Percentiles rank a stretch among this genome's conserved stretches.
phyloP scores from a whole-genome alignment of 2,329 filamentous ascomycete species.

The Lasiodiplodia citricola region DNA sequence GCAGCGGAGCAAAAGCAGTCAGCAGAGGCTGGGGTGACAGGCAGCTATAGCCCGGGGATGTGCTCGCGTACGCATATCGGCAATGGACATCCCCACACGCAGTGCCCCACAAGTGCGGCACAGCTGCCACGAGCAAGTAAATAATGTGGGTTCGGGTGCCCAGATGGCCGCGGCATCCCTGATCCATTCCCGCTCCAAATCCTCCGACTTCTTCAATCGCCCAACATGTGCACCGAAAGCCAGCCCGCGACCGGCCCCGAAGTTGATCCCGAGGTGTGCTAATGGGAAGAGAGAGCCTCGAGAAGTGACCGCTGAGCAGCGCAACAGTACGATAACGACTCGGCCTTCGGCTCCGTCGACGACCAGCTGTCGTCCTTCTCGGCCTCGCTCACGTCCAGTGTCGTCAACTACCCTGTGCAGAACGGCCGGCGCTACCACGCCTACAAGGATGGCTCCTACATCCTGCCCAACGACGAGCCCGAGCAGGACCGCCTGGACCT shows the following conservation, averaged over 20 bases:
- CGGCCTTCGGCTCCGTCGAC: constrained; percentile 28
- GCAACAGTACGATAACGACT: not conserved
- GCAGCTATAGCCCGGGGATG: not conserved
- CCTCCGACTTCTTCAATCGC: not conserved
- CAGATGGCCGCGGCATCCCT: not conserved
- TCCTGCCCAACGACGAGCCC: constrained; percentile 38
- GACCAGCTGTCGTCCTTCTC: constrained; percentile 29
- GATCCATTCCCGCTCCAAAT: not conserved
- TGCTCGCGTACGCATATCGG: not conserved
- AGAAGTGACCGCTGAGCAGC: too few species aligned
- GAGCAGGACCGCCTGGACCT: constrained; percentile 42
- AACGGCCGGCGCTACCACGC: constrained; percentile 38
- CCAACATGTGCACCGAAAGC: not conserved
- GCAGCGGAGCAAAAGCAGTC: not conserved
- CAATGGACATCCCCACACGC: not conserved
- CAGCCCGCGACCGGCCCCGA: not conserved
- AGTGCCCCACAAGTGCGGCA: not conserved
- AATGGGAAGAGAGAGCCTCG: too few species aligned
- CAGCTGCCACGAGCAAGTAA: not conserved
- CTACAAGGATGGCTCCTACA: constrained; percentile 39
- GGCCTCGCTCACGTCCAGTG: constrained; percentile 24
- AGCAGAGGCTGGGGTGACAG: not conserved
- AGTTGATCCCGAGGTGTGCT: constrained; percentile 5
- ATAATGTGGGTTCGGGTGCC: not conserved
- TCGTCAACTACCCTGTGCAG: constrained; percentile 32